Evolutionary conservation across 768 basidiomycete genomes (phyloP), one percentile per base, ranked within the genome.

Genomic region (Tremella mesenterica): DNA sequence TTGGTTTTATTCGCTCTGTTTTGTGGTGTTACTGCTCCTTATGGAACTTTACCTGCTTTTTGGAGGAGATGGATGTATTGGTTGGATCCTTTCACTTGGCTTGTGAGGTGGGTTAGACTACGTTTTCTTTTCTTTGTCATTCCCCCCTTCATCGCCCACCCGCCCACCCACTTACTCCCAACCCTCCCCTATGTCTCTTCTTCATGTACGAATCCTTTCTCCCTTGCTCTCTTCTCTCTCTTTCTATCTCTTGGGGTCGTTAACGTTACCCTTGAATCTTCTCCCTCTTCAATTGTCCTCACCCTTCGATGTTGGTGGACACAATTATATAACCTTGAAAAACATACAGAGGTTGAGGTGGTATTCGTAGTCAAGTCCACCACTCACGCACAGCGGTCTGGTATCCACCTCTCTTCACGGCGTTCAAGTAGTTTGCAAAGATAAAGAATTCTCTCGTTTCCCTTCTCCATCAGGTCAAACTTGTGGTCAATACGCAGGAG

Each of bases 1-100:
- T 36, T 53, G 13, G 56, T 57, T 14, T 20, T 45, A 18, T 58
- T 58, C 57, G 44, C 47, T 4, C 39, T 58, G 16, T 58, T 54
- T 53, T 58, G 57, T 25, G 57, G 57, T 38, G 57, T 58, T 13
- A 57, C 56, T 10, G 56, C 51, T 8, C 51, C 48, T 16, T 38
- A 31, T 30, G 47, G 29, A 31, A 48, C 77, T 3, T 72, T 88
- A 69, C 77, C 78, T 9, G 66, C 69, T 26, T 87, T 86, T 77
- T 87, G 84, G 84, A 75, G 79, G 57, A 77, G 76, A n/a, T 89
- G 86, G 86, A 71, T 88, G 14, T 89, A 89, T 71, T 77, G 82
- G 43, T 57, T 70, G 7, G 64, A 68, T 51, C 67, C 65, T 2
- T 70, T 67, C 65, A 65, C 59, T 13, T 44, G 60, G 23, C 54